These are phyloP conservation scores for Clavispora asparagi DNA, from an alignment of 805 yeast species.

Conservation along the genomic window DNA sequence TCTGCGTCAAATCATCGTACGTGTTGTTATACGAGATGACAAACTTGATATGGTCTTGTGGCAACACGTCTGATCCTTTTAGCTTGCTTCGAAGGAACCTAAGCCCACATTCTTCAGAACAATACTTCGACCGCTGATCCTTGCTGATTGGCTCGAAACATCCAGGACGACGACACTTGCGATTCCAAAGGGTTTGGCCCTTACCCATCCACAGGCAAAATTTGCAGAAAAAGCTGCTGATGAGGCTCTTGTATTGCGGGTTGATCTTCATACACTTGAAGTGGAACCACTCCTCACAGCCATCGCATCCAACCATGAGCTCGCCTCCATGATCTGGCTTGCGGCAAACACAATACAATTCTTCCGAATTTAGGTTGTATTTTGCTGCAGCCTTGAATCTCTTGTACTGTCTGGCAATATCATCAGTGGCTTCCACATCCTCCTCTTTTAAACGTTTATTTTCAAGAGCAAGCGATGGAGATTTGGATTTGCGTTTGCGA, in stretches of 20 bases:
- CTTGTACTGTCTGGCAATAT: slow-evolving; percentile 33
- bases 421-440: slow-evolving; percentile 23
- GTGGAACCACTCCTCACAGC: slow-evolving; percentile 94
- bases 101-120: slow-evolving; percentile 67
- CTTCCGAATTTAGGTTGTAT: slow-evolving; percentile 49
- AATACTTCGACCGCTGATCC: slow-evolving; percentile 57
- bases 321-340: slow-evolving; percentile 69
- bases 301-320: slow-evolving; percentile 91
- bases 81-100: slow-evolving; percentile 32
- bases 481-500: slow-evolving; percentile 11
- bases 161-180: slow-evolving; percentile 58
- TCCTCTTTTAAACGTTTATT: slow-evolving; percentile 11
- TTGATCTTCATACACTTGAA: slow-evolving; percentile 68
- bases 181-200: slow-evolving; percentile 63
- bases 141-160: slow-evolving; percentile 54
- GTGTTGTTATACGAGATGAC: slow-evolving; percentile 18
- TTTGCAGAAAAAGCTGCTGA: slow-evolving; percentile 66
- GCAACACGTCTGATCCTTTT: slow-evolving; percentile 14
- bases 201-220: slow-evolving; percentile 55
- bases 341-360: slow-evolving; percentile 72
- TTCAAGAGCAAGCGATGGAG: slow-evolving; percentile 9
- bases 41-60: slow-evolving; percentile 18
- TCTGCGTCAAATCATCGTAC: slow-evolving; percentile 16
- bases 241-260: slow-evolving; percentile 45
- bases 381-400: slow-evolving; percentile 32